phyloP scores from a whole-genome alignment of 352 stramenopile genomes.

The Globisporangium splendens region DNA sequence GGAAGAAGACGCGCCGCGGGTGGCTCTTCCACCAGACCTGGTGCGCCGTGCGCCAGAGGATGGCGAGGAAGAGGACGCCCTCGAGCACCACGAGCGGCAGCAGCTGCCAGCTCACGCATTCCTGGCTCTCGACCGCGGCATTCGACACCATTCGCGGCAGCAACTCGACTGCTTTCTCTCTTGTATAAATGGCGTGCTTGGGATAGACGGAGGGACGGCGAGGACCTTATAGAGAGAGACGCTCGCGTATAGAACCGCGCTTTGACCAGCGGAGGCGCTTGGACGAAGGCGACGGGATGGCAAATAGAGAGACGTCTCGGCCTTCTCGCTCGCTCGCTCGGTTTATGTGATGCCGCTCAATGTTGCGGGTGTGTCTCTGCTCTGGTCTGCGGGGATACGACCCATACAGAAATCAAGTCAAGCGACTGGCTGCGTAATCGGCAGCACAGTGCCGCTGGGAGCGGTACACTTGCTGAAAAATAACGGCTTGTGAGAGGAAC shows the following conservation, averaged over 20 bases:
- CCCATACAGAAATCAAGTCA: background rate
- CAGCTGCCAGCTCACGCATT: constrained; percentile 41
- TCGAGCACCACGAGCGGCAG: constrained; percentile 52
- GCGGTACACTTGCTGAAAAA: no score
- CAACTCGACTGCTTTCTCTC: background rate
- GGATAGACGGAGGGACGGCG: background rate
- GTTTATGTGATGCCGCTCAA: no score
- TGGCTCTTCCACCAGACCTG: constrained; percentile 64
- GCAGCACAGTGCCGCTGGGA: no score
- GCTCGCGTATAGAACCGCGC: no score
- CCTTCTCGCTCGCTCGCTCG: no score
- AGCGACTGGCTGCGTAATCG: background rate
- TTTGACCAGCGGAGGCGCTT: no score
- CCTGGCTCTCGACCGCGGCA: constrained; percentile 18
- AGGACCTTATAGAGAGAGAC: background rate
- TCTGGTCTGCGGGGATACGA: no score
- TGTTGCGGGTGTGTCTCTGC: no score
- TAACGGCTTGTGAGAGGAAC: background rate
- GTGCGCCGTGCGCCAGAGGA: constrained; percentile 56
- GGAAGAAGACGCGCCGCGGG: constrained; percentile 52
- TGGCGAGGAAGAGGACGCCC: constrained; percentile 25
- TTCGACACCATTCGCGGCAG: constrained; percentile 34
- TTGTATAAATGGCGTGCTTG: background rate
- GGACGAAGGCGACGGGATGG: no score
- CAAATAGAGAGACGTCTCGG: no score